These are phyloP conservation scores for Irpex sp. DNA, from an alignment of 1,284 basidiomycete species.

Conservation along the genomic window DNA sequence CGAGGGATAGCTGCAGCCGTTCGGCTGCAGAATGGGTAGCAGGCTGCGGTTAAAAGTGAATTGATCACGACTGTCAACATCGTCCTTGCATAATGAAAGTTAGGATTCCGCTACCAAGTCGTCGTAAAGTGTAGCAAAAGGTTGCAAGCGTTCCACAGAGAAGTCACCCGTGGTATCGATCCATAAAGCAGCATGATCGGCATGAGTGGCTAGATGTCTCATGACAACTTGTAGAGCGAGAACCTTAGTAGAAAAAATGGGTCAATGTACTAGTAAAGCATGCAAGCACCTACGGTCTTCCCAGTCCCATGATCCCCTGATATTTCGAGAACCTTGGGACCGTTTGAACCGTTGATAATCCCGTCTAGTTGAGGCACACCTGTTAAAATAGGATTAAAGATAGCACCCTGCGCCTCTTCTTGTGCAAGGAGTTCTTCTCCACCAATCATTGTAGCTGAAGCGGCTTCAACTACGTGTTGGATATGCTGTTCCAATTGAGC, in stretches of 20 bases:
- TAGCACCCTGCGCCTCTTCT: slow-evolving; percentile 21
- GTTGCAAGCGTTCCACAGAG: slow-evolving; percentile 43
- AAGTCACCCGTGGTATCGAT: slow-evolving; percentile 71
- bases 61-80: neutral
- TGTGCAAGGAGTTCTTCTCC: slow-evolving; percentile 37
- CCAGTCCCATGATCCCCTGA: slow-evolving; percentile 59
- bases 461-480: slow-evolving; percentile 31
- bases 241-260: slow-evolving; percentile 32
- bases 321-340: slow-evolving; percentile 55
- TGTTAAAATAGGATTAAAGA: slow-evolving; percentile 25
- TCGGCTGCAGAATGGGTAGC: slow-evolving; percentile 29
- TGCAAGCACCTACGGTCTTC: slow-evolving; percentile 53
- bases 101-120: slow-evolving; percentile 29
- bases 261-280: no score
- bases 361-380: slow-evolving; percentile 48
- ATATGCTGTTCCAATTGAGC: slow-evolving; percentile 36
- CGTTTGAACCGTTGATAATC: slow-evolving; percentile 44
- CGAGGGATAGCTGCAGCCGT: slow-evolving; percentile 44
- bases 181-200: slow-evolving; percentile 50
- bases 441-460: slow-evolving; percentile 39
- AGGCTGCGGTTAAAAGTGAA: slow-evolving; percentile 21
- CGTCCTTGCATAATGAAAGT: neutral
- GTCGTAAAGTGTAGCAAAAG: slow-evolving; percentile 33
- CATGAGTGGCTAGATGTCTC: slow-evolving; percentile 40
- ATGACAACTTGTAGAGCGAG: slow-evolving; percentile 57